Base-by-base conservation (phyloP, 306 rosid genomes). In the Astragalus membranaceus region DNA sequence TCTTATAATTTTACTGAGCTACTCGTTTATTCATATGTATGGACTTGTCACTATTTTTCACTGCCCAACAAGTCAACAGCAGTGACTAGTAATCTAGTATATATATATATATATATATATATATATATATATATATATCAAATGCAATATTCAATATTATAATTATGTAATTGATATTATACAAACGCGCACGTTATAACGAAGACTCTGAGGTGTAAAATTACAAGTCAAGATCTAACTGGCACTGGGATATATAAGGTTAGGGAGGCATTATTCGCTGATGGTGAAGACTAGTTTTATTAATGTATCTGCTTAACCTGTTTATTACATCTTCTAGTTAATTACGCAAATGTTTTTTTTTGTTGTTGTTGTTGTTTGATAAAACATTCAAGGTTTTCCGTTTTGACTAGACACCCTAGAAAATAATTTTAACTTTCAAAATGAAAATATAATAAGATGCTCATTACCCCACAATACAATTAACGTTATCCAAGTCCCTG, bases 11-110 rank as follows among this genome's bases (percentile, higher is more conserved):
- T 75, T 79, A 69, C 23, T 66, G 59, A 20, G 60, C 74, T 30
- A 37, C 68, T 57, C 46, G n/a, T n/a, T n/a, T n/a, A n/a, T n/a
- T n/a, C n/a, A n/a, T n/a, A n/a, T n/a, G n/a, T n/a, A n/a, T n/a
- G n/a, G n/a, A n/a, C 56, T 70, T 80, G 52, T 52, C 75, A 8
- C 39, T 47, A 49, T 37, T 75, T 75, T 78, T 42, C 78, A 75
- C 73, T 69, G 48, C 68, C 69, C 78, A 63, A 59, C 53, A 53
- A 42, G 72, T 74, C 66, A 64, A 64, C 49, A 55, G 48, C 12
- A 26, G 49, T 49, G 33, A 59, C 33, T 26, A 26, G 32, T 55
- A 51, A 47, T 41, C 30, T 26, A 26, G 3, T 26, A 26, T 26
- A 26, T 26, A 26, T 26, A 26, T 26, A 1, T 26, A 26, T 26